Evolutionary conservation across 2,329 filamentous ascomycete species (phyloP).

Genomic region (Hypoxylon sp.): DNA sequence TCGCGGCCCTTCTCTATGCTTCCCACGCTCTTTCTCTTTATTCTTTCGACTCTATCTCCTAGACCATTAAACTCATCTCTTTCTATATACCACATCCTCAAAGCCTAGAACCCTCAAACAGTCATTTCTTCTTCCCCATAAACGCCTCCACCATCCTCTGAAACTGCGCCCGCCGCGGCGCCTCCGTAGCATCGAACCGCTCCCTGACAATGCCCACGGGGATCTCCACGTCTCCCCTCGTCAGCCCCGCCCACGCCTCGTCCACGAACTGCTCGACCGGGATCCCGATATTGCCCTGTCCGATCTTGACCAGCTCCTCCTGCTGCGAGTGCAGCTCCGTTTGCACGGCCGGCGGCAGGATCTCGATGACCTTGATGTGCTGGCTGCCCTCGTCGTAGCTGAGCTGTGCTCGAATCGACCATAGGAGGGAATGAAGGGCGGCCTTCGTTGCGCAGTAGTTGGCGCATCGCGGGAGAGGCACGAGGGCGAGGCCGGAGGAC

Average conservation of each 20-base stretch:
- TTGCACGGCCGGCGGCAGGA: conserved; percentile 63
- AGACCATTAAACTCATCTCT: background rate
- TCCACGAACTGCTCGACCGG: conserved; percentile 60
- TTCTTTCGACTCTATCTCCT: background rate
- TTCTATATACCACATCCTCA: conserved; percentile 2
- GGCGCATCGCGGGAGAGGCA: conserved; percentile 62
- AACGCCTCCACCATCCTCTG: conserved; percentile 29
- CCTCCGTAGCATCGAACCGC: conserved; percentile 42
- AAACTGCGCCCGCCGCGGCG: conserved; percentile 39
- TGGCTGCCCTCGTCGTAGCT: conserved; percentile 46
- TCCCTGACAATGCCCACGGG: conserved; percentile 45
- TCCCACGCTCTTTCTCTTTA: too few species aligned
- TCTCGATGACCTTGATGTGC: conserved; percentile 62
- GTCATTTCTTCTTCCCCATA: conserved; percentile 27
- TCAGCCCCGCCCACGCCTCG: conserved; percentile 61
- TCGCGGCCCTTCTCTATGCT: background rate
- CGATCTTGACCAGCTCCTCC: conserved; percentile 54
- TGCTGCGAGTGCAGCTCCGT: conserved; percentile 66
- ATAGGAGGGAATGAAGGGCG: conserved; percentile 64
- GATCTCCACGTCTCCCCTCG: conserved; percentile 58
- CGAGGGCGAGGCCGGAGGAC: conserved; percentile 62
- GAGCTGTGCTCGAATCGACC: conserved; percentile 62
- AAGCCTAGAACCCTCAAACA: conserved; percentile 8
- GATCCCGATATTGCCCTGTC: conserved; percentile 56
- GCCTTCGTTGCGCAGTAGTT: conserved; percentile 70